These are phyloP conservation scores for Posidonia australis DNA, from an alignment of 106 monocot species.

Conservation along the genomic window DNA sequence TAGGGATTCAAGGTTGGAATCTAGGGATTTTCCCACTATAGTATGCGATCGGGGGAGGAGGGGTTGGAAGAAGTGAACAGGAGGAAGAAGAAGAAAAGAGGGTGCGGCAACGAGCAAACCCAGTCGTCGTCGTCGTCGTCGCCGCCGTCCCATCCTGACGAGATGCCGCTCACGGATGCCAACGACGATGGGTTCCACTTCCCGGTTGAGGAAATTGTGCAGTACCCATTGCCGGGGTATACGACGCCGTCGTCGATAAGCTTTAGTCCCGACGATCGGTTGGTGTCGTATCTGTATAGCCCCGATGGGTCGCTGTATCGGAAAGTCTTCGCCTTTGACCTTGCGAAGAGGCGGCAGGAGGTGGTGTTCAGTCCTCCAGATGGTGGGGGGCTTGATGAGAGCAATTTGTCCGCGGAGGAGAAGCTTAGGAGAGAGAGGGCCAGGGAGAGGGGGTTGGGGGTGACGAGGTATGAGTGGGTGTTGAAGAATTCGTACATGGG, in stretches of 20 bases:
- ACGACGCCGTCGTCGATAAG: slow-evolving; percentile 58
- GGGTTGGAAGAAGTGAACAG: not conserved
- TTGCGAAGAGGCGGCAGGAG: slow-evolving; percentile 32
- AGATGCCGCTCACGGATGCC: slow-evolving; percentile 35
- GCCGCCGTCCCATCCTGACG: not conserved
- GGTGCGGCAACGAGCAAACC: not conserved
- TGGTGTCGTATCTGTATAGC: slow-evolving; percentile 63
- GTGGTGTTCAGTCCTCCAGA: slow-evolving; percentile 69
- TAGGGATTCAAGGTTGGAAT: not conserved
- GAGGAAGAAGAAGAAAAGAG: not conserved
- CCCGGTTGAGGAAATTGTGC: slow-evolving; percentile 66
- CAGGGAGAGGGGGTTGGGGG: slow-evolving; percentile 85
- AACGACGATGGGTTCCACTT: slow-evolving; percentile 33
- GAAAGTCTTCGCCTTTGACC: slow-evolving; percentile 66
- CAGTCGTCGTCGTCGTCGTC: not conserved
- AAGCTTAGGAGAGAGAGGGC: slow-evolving; percentile 77
- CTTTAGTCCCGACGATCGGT: slow-evolving; percentile 85
- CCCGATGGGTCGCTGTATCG: slow-evolving; percentile 61
- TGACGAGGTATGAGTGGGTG: slow-evolving; percentile 84
- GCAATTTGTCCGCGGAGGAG: slow-evolving; percentile 81
- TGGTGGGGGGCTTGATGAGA: slow-evolving; percentile 84
- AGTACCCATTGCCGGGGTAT: slow-evolving; percentile 75
- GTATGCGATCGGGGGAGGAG: not conserved
- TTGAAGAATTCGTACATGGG: slow-evolving; percentile 4
- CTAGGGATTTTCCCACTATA: not conserved